These are phyloP conservation scores for Ophiosphaerella herpotricha DNA, from an alignment of 2,329 filamentous ascomycete genomes.

Conservation along the genomic window DNA sequence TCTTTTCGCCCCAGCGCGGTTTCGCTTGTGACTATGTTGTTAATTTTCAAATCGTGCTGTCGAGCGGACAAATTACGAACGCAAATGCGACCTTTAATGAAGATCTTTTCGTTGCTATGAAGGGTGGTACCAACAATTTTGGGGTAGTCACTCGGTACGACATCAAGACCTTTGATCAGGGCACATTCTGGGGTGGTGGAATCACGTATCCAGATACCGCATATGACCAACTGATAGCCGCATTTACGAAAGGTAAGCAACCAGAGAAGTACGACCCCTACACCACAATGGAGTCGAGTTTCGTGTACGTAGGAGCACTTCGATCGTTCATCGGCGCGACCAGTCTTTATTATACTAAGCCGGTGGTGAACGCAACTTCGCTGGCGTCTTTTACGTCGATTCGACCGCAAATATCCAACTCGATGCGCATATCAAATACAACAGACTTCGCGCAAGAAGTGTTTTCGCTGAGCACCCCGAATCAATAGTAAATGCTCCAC, in stretches of 20 bases:
- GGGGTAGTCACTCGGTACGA: slow-evolving; percentile 29
- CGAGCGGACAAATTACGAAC: slow-evolving; percentile 47
- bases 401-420: neutral
- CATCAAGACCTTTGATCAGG: slow-evolving; percentile 16
- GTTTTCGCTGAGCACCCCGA: neutral
- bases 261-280: neutral
- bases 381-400: neutral
- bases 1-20: slow-evolving; percentile 11
- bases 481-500: neutral
- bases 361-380: neutral
- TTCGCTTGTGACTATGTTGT: slow-evolving; percentile 6
- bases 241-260: neutral
- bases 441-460: neutral
- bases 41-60: slow-evolving; percentile 49
- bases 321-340: neutral
- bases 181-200: slow-evolving; percentile 7
- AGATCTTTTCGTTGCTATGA: slow-evolving; percentile 47
- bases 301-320: neutral
- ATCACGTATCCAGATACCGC: slow-evolving; percentile 16
- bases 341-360: neutral
- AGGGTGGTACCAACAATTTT: slow-evolving; percentile 39
- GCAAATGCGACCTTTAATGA: slow-evolving; percentile 42
- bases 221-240: slow-evolving; percentile 16
- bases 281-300: neutral
- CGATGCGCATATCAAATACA: slow-evolving; percentile 35